Evolutionary conservation across 441 rosid genomes (phyloP).

Genomic region (Populus hybrid): DNA sequence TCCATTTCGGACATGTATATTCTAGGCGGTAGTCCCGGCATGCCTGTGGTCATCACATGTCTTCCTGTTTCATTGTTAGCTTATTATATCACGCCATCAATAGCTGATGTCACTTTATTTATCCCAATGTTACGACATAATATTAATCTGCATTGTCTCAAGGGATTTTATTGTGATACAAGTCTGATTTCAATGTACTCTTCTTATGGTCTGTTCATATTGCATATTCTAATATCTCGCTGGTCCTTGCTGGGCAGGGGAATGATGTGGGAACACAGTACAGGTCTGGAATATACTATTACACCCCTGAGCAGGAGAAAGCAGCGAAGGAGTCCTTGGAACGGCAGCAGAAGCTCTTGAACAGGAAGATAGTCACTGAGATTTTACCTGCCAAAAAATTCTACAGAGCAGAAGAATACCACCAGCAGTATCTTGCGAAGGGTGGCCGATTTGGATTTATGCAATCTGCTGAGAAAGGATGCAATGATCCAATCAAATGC

Average conservation of each 20-base stretch:
- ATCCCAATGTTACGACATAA: not conserved
- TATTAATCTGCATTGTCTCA: not conserved
- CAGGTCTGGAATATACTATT: slow-evolving; percentile 84
- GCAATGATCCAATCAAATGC: slow-evolving; percentile 87
- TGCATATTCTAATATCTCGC: slow-evolving; percentile 7
- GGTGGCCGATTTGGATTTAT: slow-evolving; percentile 76
- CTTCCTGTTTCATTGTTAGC: not conserved
- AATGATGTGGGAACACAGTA: slow-evolving; percentile 87
- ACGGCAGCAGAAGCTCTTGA: slow-evolving; percentile 54
- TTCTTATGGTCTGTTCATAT: not conserved
- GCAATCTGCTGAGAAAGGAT: slow-evolving; percentile 75
- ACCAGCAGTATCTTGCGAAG: slow-evolving; percentile 84
- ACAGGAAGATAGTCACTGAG: slow-evolving; percentile 75
- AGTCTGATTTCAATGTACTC: not conserved
- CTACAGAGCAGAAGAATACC: slow-evolving; percentile 83
- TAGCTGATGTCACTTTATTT: not conserved
- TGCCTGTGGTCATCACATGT: not conserved
- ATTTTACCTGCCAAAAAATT: slow-evolving; percentile 84
- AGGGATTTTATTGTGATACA: not conserved
- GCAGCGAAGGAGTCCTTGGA: slow-evolving; percentile 63
- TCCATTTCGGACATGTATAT: not conserved
- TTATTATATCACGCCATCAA: not conserved
- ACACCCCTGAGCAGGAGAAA: slow-evolving; percentile 83
- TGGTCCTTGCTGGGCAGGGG: slow-evolving; percentile 45
- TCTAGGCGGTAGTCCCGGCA: slow-evolving; percentile 2